These are phyloP conservation scores for Clarireedia homoeocarpa DNA, from an alignment of 2,329 filamentous ascomycete genomes.

Conservation along the genomic window DNA sequence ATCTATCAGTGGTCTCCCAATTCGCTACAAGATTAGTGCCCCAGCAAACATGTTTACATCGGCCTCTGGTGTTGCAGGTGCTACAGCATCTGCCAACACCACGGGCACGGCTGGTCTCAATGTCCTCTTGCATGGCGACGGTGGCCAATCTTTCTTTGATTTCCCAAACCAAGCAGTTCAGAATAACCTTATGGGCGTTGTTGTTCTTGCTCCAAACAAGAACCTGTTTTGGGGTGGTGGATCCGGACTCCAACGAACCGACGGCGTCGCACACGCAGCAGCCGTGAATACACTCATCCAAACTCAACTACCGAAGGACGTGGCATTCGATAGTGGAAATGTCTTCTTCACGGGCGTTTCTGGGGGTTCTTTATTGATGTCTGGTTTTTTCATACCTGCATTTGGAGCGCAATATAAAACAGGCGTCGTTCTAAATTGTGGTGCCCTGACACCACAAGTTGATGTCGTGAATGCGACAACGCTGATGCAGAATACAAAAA, in stretches of 20 bases:
- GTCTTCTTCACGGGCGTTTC: constrained; percentile 52
- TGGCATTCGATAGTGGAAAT: constrained; percentile 43
- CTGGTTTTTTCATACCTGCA: constrained; percentile 49
- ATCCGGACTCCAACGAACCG: constrained; percentile 41
- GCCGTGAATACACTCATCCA: constrained; percentile 46
- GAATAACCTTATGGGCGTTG: constrained; percentile 67
- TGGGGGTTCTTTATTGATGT: constrained; percentile 45
- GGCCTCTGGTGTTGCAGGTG: constrained; percentile 42
- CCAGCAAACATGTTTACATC: constrained; percentile 46
- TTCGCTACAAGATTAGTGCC: constrained; percentile 48
- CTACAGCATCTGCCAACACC: constrained; percentile 23
- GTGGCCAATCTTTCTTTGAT: constrained; percentile 64
- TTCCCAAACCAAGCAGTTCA: constrained; percentile 70
- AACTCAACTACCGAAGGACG: constrained; percentile 41
- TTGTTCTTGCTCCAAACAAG: constrained; percentile 51
- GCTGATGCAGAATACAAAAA: constrained; percentile 38
- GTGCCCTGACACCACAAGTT: constrained; percentile 46
- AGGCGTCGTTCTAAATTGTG: constrained; percentile 50
- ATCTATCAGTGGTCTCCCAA: constrained; percentile 38
- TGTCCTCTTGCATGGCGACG: constrained; percentile 52
- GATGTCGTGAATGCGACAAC: constrained; percentile 36
- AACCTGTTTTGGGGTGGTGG: constrained; percentile 53
- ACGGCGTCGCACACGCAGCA: constrained; percentile 48
- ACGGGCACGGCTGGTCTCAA: constrained; percentile 42
- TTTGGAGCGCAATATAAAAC: constrained; percentile 30